Conservation (phyloP, 768 basidiomycete species). For the Gymnopilus dilepis region DNA sequence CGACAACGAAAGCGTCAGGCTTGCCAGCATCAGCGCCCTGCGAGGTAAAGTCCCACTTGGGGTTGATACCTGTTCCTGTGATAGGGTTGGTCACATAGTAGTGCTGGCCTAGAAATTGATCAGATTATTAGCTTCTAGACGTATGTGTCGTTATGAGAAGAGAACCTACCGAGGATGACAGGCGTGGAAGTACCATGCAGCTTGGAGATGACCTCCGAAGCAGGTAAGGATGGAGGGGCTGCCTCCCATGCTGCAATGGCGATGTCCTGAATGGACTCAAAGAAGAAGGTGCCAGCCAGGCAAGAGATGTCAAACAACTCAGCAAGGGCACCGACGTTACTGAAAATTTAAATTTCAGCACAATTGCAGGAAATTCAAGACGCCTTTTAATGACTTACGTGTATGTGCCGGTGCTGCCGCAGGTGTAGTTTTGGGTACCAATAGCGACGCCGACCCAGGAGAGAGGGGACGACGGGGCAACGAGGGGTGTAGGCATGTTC, state of each 20-base stretch:
- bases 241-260: conserved; percentile 26
- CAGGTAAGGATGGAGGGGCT: conserved; percentile 25
- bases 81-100: conserved; percentile 58
- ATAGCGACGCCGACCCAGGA: conserved; percentile 52
- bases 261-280: conserved; percentile 31
- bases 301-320: conserved; percentile 64
- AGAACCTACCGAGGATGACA: conserved; percentile 36
- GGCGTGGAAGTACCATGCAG: conserved; percentile 18
- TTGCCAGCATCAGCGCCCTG: conserved; percentile 39
- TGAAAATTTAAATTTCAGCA: conserved; percentile 24
- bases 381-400: conserved; percentile 42
- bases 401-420: conserved; percentile 47
- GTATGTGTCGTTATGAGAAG: background rate
- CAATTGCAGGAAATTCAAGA: background rate
- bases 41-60: conserved; percentile 58
- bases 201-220: conserved; percentile 23
- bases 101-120: conserved; percentile 47
- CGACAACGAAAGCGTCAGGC: conserved; percentile 47
- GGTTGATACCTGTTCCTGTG: conserved; percentile 42
- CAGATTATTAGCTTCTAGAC: background rate
- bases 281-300: conserved; percentile 37
- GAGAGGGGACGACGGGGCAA: conserved; percentile 38
- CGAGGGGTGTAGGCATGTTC: conserved; percentile 36
- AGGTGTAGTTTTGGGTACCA: conserved; percentile 63
- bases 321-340: conserved; percentile 53